Conservation (phyloP, 768 basidiomycete species). For the Dioszegia aurantiaca region DNA sequence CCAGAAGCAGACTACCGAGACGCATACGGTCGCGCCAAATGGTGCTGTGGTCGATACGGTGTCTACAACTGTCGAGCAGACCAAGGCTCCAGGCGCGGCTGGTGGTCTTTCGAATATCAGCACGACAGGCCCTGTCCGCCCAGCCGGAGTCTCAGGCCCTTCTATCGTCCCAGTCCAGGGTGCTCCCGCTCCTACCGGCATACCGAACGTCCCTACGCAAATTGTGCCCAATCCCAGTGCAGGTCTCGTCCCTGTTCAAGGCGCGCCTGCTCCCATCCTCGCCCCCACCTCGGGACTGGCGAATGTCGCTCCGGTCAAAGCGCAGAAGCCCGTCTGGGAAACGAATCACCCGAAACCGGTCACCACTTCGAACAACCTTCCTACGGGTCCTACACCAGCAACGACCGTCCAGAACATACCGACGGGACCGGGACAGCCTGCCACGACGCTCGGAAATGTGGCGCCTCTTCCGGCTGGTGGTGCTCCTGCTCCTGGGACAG, state of each 20-base stretch:
- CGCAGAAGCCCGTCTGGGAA: slow-evolving; percentile 21
- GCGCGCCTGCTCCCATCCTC: background rate
- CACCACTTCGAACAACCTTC: slow-evolving; percentile 15
- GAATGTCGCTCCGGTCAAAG: slow-evolving; percentile 13
- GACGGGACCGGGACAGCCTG: slow-evolving; percentile 12
- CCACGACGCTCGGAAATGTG: slow-evolving; percentile 9
- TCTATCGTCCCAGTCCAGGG: background rate
- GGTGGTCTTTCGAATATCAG: background rate
- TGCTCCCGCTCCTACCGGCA: slow-evolving; percentile 7
- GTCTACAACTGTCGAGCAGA: slow-evolving; percentile 1
- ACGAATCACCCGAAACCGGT: slow-evolving; percentile 23
- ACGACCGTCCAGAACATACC: slow-evolving; percentile 3
- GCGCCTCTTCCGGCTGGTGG: background rate
- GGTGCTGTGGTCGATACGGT: slow-evolving; percentile 3
- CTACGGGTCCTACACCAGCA: slow-evolving; percentile 13
- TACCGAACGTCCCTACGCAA: background rate
- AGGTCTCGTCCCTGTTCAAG: slow-evolving; percentile 1
- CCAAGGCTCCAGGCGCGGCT: slow-evolving; percentile 3
- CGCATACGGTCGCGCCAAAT: slow-evolving; percentile 7
- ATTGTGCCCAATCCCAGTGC: slow-evolving; percentile 2
- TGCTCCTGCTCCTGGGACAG: background rate
- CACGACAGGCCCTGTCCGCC: background rate
- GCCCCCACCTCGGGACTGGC: background rate
- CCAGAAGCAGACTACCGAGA: slow-evolving; percentile 6
- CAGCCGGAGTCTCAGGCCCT: background rate